Base-by-base conservation (phyloP, 257 asterid species). In the Lycium ferocissimum region DNA sequence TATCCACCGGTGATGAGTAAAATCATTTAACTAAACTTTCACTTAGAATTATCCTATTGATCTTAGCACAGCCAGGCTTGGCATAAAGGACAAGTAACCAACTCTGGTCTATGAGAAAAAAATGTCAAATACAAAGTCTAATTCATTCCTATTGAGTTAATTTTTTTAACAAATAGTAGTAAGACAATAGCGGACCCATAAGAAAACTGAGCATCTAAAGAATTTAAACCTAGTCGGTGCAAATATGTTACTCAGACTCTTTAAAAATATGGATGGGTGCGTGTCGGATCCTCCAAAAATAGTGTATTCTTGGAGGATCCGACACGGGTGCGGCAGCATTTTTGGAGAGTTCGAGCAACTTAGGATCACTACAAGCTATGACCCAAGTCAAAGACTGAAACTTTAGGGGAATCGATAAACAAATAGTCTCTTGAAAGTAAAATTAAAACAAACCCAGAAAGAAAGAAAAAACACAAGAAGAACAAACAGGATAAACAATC, bases 311-410 rank as follows among this genome's bases (percentile, higher is more conserved):
- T n/a, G n/a, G n/a, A n/a, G n/a, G n/a, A n/a, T n/a, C n/a, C n/a
- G n/a, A n/a, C n/a, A n/a, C n/a, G n/a, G n/a, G n/a, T n/a, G n/a
- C n/a, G n/a, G n/a, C n/a, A n/a, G n/a, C n/a, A n/a, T n/a, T n/a
- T n/a, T n/a, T n/a, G n/a, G n/a, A n/a, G n/a, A n/a, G n/a, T n/a
- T n/a, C n/a, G n/a, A n/a, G n/a, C n/a, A n/a, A n/a, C n/a, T n/a
- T n/a, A n/a, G n/a, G n/a, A n/a, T n/a, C n/a, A n/a, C n/a, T n/a
- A n/a, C n/a, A n/a, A n/a, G n/a, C 22, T 22, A 76, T 13, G 62
- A 76, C 62, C 45, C 45, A 76, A 76, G 45, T 76, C 63, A 76
- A 49, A 76, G 63, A 51, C 81, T 22, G 0, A 51, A 76, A 76
- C 45, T 22, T 49, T 76, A 76, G 6, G 8, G 7, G 8, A 78